phyloP scores from a whole-genome alignment of 2,329 filamentous ascomycete species.

The Botrytis fragariae region DNA sequence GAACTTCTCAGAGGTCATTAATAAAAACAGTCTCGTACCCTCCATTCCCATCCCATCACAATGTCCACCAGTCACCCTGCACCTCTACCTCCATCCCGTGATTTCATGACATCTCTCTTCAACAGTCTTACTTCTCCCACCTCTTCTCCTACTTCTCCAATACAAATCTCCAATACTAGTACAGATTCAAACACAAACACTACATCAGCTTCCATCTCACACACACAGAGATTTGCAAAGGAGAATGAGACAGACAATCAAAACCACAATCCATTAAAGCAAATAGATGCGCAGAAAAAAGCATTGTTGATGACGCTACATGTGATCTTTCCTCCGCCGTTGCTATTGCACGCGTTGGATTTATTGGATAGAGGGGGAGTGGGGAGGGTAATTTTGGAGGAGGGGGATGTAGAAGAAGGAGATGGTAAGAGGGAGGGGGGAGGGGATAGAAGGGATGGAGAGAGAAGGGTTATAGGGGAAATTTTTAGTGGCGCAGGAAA shows the following conservation, averaged over 20 bases:
- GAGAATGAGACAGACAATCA: slow-evolving; percentile 20
- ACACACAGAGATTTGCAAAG: not conserved
- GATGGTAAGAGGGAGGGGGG: not conserved
- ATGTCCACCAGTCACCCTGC: not conserved
- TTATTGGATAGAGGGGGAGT: slow-evolving; percentile 78
- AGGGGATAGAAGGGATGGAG: not conserved
- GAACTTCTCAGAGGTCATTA: not conserved
- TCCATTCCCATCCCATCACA: not conserved
- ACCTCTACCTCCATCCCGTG: slow-evolving; percentile 21
- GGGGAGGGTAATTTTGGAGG: slow-evolving; percentile 48
- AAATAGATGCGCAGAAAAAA: slow-evolving; percentile 35
- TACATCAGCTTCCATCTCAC: no score
- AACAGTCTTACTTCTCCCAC: slow-evolving; percentile 28
- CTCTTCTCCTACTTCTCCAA: not conserved
- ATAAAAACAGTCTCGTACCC: not conserved
- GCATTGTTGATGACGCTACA: slow-evolving; percentile 58
- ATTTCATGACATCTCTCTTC: slow-evolving; percentile 35
- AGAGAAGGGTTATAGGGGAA: slow-evolving; percentile 10
- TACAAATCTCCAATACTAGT: not conserved
- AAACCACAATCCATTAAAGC: slow-evolving; percentile 30
- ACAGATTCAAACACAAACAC: slow-evolving; percentile 1
- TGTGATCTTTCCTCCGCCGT: slow-evolving; percentile 71
- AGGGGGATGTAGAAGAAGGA: slow-evolving; percentile 12
- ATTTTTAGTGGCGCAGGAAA: slow-evolving; percentile 17
- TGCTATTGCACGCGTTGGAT: slow-evolving; percentile 81